Percentiles rank a stretch among this genome's conserved stretches.
Evolutionary conservation across 331 rosid species (phyloP).

Genomic region (Arachis monticola): DNA sequence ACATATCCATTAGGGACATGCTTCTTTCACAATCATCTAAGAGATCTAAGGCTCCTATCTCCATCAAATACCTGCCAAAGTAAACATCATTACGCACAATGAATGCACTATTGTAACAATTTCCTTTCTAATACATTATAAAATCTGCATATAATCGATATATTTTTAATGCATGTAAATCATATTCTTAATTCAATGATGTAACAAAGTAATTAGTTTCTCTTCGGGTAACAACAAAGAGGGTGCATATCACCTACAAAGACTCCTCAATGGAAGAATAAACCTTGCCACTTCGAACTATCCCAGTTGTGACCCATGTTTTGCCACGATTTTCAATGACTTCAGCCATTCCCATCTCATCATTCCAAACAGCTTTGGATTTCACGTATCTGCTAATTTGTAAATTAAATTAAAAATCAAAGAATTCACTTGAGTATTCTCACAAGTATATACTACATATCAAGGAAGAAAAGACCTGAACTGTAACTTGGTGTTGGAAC

Average conservation of each 20-base stretch:
- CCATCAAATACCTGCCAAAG: constrained; percentile 73
- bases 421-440: neutral
- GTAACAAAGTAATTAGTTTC: neutral
- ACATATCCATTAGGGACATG: constrained; percentile 58
- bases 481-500: constrained; percentile 56
- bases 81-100: neutral
- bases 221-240: neutral
- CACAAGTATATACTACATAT: neutral
- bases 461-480: constrained; percentile 50
- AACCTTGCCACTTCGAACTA: constrained; percentile 59
- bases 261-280: constrained; percentile 81
- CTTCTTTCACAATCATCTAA: constrained; percentile 50
- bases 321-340: constrained; percentile 66
- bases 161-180: neutral
- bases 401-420: constrained; percentile 17
- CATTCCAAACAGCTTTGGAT: constrained; percentile 68
- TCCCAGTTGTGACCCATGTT: constrained; percentile 79
- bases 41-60: constrained; percentile 70
- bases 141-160: constrained; percentile 1
- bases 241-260: constrained; percentile 63
- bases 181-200: neutral
- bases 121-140: neutral
- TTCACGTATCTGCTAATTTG: constrained; percentile 45
- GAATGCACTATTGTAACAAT: neutral
- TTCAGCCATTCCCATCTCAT: constrained; percentile 69